phyloP scores from a whole-genome alignment of 2,329 filamentous ascomycete genomes.

The Fusarium udum region DNA sequence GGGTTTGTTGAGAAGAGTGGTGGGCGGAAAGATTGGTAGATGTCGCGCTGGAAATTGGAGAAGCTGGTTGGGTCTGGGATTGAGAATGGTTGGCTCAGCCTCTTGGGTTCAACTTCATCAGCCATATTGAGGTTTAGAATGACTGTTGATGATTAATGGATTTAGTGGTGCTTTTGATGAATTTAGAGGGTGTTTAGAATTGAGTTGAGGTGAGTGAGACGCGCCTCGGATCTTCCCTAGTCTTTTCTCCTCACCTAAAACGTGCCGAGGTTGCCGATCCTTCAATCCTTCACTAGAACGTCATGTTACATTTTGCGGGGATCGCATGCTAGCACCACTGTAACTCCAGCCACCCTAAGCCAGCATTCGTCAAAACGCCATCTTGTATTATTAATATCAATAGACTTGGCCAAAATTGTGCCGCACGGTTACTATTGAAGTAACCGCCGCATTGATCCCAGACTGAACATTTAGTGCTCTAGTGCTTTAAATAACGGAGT shows the following conservation, averaged over 20 bases:
- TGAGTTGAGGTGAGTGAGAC: not conserved
- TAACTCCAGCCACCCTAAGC: too few relatives aligned
- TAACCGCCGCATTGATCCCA: not conserved
- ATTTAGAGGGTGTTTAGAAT: accelerated
- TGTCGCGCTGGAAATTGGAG: slow-evolving; percentile 37
- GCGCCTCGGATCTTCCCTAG: not conserved
- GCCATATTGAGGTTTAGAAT: not conserved
- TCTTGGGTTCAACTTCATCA: slow-evolving; percentile 6
- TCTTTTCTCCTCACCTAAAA: slow-evolving; percentile 5
- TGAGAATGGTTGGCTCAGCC: slow-evolving; percentile 7
- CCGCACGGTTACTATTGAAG: too few relatives aligned
- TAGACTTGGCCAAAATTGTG: not conserved
- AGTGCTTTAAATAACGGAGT: not conserved
- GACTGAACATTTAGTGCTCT: not conserved
- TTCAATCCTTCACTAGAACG: not conserved
- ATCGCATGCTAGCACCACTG: not conserved
- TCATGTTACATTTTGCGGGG: not conserved
- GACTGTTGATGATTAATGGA: not conserved
- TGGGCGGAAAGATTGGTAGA: slow-evolving; percentile 37
- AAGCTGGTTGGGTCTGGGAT: slow-evolving; percentile 31
- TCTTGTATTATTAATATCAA: accelerated
- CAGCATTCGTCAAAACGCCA: accelerated
- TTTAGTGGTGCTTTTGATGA: accelerated
- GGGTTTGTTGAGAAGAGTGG: slow-evolving; percentile 35
- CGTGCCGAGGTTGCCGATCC: slow-evolving; percentile 10